Evolutionary conservation across 495 filamentous ascomycete genomes (phyloP).

Genomic region (Neurospora intermedia): DNA sequence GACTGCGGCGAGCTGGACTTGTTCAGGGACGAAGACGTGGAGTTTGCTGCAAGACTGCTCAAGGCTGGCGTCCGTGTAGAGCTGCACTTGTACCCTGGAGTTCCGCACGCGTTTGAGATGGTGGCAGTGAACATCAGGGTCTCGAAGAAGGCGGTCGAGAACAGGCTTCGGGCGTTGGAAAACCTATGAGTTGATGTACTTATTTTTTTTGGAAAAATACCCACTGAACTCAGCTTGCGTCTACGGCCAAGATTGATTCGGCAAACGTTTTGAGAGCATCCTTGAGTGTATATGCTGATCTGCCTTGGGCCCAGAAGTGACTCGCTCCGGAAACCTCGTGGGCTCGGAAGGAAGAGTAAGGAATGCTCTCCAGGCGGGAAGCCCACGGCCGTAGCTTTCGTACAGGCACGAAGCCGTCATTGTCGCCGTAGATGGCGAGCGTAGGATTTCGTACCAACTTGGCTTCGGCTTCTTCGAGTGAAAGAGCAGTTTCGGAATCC

Average conservation of each 20-base stretch:
- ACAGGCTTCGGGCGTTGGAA: conserved; percentile 7
- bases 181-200: conserved; percentile 4
- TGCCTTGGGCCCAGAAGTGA: conserved; percentile 74
- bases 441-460: conserved; percentile 50
- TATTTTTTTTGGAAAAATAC: too few species aligned
- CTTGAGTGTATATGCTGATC: conserved; percentile 42
- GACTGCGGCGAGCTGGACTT: conserved; percentile 29
- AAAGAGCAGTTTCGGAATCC: not conserved
- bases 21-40: conserved; percentile 34
- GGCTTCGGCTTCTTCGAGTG: conserved; percentile 24
- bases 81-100: conserved; percentile 41
- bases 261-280: conserved; percentile 22
- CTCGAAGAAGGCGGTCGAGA: conserved; percentile 8
- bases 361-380: conserved; percentile 36
- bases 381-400: conserved; percentile 64
- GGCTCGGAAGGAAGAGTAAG: conserved; percentile 34
- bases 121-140: not conserved
- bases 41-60: conserved; percentile 28
- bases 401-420: conserved; percentile 64
- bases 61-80: conserved; percentile 31
- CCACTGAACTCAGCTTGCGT: not conserved
- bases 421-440: conserved; percentile 67
- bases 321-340: conserved; percentile 58
- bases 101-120: conserved; percentile 37
- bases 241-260: not conserved